phyloP scores from a whole-genome alignment of 768 basidiomycete genomes.

The Cystofilobasidium capitatum region DNA sequence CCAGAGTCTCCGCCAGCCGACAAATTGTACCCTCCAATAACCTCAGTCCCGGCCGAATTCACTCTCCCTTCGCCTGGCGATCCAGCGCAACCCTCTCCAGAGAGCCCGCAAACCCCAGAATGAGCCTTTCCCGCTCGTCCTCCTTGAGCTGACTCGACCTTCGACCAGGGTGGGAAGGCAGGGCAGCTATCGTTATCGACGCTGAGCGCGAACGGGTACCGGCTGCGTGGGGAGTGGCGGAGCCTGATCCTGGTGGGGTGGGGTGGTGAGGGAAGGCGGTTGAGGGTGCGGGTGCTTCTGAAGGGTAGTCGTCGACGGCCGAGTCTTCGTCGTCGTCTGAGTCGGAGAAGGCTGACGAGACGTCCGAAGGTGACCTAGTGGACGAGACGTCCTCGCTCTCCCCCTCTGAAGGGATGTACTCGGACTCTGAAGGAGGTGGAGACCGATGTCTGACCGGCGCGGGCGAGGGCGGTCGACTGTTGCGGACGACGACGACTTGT shows the following conservation, averaged over 20 bases:
- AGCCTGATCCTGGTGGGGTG: not conserved
- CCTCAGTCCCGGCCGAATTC: too few species aligned
- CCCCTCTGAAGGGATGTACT: not conserved
- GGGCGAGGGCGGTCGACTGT: not conserved
- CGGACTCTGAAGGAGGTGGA: not conserved
- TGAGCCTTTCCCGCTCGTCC: not conserved
- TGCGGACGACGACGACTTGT: not conserved
- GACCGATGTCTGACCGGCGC: not conserved
- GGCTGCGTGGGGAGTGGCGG: not conserved
- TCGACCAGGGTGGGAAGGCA: not conserved
- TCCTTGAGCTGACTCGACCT: not conserved
- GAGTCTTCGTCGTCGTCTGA: too few species aligned
- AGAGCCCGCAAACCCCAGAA: not conserved
- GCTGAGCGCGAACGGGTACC: not conserved
- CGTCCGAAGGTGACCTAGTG: not conserved
- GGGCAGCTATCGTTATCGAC: not conserved
- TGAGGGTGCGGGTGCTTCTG: too few species aligned
- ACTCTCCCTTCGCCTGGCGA: too few species aligned
- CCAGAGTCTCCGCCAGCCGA: too few species aligned
- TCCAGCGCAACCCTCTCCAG: slow-evolving; percentile 1
- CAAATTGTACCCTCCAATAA: too few species aligned
- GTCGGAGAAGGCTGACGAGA: not conserved
- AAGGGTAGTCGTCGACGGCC: too few species aligned
- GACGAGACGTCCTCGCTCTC: not conserved
- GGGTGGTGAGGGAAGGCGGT: not conserved